These are phyloP conservation scores for Apiospora aurea DNA, from an alignment of 2,329 filamentous ascomycete species.

Conservation along the genomic window DNA sequence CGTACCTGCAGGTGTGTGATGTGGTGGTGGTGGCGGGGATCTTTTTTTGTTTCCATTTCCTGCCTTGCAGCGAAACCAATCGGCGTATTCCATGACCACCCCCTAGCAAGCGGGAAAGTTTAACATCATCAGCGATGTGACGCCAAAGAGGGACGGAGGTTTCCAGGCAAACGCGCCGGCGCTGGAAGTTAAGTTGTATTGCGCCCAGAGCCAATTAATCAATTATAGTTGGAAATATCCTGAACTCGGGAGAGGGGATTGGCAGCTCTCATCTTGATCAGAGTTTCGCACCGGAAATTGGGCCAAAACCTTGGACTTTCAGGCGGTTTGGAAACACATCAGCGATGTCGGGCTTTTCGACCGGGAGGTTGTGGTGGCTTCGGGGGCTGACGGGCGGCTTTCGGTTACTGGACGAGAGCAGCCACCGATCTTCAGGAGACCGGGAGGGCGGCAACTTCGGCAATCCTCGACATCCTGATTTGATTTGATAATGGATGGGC, in stretches of 20 bases:
- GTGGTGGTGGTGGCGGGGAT: background rate
- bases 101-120: background rate
- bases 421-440: background rate
- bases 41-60: background rate
- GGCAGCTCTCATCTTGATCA: background rate
- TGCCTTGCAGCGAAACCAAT: background rate
- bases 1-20: background rate
- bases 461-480: background rate
- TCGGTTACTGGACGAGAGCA: background rate
- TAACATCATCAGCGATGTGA: background rate
- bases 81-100: background rate
- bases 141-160: background rate
- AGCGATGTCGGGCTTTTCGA: background rate
- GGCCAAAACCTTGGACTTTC: background rate
- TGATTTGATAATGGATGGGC: background rate
- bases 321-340: background rate
- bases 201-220: slow-evolving; percentile 6
- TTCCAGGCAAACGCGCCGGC: background rate
- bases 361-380: too few species aligned
- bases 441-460: background rate
- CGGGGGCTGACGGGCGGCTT: background rate
- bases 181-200: slow-evolving; percentile 7
- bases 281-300: background rate
- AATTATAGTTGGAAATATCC: background rate
- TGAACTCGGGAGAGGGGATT: background rate